A percentile compares a stretch with the other conserved stretches of the same genome.
These are phyloP conservation scores for Magnolia changhungtana DNA, from an alignment of 164 flowering plant species.

Conservation along the genomic window DNA sequence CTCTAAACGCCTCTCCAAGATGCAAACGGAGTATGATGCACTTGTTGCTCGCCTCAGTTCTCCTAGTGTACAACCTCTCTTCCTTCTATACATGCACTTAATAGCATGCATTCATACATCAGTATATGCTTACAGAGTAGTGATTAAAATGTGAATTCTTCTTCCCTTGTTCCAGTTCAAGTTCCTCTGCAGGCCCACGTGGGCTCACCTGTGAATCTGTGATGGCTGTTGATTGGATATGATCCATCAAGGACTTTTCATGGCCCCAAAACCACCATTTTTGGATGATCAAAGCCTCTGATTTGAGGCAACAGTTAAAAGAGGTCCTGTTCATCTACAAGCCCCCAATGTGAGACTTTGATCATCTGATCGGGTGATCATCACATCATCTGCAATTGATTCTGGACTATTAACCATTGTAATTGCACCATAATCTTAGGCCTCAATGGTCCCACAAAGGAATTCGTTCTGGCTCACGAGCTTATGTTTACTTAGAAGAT, in stretches of 20 bases:
- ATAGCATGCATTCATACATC: background rate
- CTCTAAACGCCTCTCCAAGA: constrained; percentile 75
- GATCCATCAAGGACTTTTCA: background rate
- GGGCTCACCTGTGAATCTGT: background rate
- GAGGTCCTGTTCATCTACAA: no score
- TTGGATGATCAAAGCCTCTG: background rate
- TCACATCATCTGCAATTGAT: no score
- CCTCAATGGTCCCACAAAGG: background rate
- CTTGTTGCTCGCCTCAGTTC: constrained; percentile 72
- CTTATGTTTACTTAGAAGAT: background rate
- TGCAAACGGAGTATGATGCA: constrained; percentile 76
- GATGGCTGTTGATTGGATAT: background rate
- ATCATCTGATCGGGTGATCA: no score
- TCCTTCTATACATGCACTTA: background rate
- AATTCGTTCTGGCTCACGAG: background rate
- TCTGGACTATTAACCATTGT: background rate
- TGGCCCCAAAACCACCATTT: background rate
- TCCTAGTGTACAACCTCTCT: constrained; percentile 39
- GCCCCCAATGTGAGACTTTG: no score
- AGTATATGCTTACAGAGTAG: background rate
- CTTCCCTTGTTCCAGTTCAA: background rate
- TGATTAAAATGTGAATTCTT: background rate
- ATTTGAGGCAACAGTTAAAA: no score
- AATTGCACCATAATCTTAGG: background rate
- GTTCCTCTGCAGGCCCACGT: background rate